phyloP scores from a whole-genome alignment of 768 basidiomycete species.

The Lyophyllum atratum region DNA sequence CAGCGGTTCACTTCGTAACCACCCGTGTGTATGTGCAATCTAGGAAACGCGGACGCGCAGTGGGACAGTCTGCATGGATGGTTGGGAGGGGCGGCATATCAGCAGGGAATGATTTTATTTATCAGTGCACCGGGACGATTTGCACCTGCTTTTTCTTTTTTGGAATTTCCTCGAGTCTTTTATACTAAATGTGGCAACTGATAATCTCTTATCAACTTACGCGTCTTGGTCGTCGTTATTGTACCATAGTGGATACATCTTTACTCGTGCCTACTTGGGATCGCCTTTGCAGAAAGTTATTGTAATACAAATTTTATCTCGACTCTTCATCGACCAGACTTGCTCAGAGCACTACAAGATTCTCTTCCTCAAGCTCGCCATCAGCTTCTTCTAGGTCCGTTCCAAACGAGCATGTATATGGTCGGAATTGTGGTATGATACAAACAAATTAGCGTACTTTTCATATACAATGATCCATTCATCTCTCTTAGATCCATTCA shows the following conservation, averaged over 20 bases:
- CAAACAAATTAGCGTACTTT: not conserved
- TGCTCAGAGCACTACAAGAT: no score
- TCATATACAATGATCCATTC: no score
- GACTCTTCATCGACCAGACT: no score
- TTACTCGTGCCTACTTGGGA: not conserved
- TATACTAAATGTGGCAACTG: slow-evolving; percentile 13
- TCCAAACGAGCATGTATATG: no score
- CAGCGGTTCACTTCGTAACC: not conserved
- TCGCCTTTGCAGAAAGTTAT: not conserved
- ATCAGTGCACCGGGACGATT: slow-evolving; percentile 17
- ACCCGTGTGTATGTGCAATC: not conserved
- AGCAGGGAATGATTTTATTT: slow-evolving; percentile 10
- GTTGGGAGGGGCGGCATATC: slow-evolving; percentile 8
- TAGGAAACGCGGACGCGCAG: slow-evolving; percentile 3
- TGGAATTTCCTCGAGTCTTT: slow-evolving; percentile 5
- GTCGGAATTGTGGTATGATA: not conserved
- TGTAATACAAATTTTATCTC: not conserved
- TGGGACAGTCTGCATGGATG: slow-evolving; percentile 6
- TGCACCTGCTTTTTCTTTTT: slow-evolving; percentile 17
- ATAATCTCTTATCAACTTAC: slow-evolving; percentile 17
- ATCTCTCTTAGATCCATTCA: no score
- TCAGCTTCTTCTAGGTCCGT: no score
- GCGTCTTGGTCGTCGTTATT: slow-evolving; percentile 13
- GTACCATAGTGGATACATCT: slow-evolving; percentile 20
- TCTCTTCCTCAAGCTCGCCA: no score